Evolutionary conservation across 768 basidiomycete genomes (phyloP).

Genomic region (Lactarius trivialis): DNA sequence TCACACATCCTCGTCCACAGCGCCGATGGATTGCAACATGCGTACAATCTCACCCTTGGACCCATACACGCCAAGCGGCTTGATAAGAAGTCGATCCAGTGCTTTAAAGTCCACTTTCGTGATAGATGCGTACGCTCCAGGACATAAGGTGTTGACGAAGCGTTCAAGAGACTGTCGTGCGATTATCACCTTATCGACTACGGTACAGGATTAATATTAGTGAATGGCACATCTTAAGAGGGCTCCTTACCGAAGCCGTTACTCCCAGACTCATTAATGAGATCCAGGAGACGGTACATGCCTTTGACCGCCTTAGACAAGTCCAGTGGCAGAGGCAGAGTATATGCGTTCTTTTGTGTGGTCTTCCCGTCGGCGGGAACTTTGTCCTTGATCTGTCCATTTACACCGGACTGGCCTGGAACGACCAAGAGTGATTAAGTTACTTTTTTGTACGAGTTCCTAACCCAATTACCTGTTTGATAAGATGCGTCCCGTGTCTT

Average conservation of each 20-base stretch:
- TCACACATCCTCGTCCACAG: conserved; percentile 37
- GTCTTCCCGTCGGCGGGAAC: neutral
- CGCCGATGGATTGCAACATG: conserved; percentile 34
- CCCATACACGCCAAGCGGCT: conserved; percentile 52
- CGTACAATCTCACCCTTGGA: conserved; percentile 42
- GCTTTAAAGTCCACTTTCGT: conserved; percentile 23
- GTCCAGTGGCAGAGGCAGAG: neutral
- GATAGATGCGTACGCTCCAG: conserved; percentile 45
- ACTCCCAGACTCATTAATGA: conserved; percentile 43
- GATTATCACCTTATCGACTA: conserved; percentile 59
- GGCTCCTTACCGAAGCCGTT: conserved; percentile 40
- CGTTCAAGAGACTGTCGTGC: conserved; percentile 40
- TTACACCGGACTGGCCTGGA: neutral
- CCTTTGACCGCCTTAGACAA: neutral
- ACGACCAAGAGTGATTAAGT: neutral
- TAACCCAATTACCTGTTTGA: neutral
- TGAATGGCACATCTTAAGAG: neutral
- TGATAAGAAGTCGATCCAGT: conserved; percentile 40
- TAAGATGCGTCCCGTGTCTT: neutral
- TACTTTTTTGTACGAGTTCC: neutral
- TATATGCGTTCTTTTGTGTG: neutral
- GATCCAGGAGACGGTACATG: conserved; percentile 4
- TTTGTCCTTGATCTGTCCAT: neutral
- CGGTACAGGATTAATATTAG: neutral
- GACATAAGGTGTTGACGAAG: conserved; percentile 43